A percentile compares a stretch with the other conserved stretches of the same genome.
phyloP scores from a whole-genome alignment of 495 filamentous ascomycete species.

The Penicillium psychrofluorescens region DNA sequence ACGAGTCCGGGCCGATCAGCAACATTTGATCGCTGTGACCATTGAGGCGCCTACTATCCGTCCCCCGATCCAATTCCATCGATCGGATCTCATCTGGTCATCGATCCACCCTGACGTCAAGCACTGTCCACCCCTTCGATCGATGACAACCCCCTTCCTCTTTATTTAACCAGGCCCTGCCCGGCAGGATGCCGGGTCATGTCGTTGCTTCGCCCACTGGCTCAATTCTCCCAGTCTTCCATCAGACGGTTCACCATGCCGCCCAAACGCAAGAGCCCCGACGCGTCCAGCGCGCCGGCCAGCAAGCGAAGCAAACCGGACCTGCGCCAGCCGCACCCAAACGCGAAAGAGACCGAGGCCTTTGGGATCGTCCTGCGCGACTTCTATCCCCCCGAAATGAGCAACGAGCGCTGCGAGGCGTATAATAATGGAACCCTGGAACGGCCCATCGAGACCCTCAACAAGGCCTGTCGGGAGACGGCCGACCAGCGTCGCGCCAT shows the following conservation, averaged over 20 bases:
- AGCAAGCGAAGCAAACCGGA: constrained; percentile 15
- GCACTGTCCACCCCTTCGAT: no score
- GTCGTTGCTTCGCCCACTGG: no score
- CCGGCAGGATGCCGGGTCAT: no score
- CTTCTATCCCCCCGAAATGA: constrained; percentile 85
- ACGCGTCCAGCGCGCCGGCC: constrained; percentile 1
- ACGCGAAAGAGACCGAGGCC: constrained; percentile 46
- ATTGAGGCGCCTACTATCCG: no score
- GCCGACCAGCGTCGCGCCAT: constrained; percentile 33
- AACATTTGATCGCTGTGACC: no score
- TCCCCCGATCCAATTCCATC: no score
- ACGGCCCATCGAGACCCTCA: constrained; percentile 60
- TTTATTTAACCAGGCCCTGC: no score
- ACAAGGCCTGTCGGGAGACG: constrained; percentile 48
- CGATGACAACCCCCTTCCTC: no score
- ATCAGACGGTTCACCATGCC: constrained; percentile 10
- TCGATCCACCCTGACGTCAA: no score
- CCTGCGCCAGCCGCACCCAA: constrained; percentile 25
- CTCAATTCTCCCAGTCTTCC: no score
- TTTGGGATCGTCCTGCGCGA: constrained; percentile 66
- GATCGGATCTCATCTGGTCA: no score
- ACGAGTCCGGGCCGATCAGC: no score
- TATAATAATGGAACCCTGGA: constrained; percentile 62
- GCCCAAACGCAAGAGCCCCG: constrained; percentile 21
- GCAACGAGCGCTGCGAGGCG: constrained; percentile 60